Percentiles rank a stretch among this genome's conserved stretches.
Conservation (phyloP, 192 early-diverging fungal species). For the Gryganskiella cystojenkinii region DNA sequence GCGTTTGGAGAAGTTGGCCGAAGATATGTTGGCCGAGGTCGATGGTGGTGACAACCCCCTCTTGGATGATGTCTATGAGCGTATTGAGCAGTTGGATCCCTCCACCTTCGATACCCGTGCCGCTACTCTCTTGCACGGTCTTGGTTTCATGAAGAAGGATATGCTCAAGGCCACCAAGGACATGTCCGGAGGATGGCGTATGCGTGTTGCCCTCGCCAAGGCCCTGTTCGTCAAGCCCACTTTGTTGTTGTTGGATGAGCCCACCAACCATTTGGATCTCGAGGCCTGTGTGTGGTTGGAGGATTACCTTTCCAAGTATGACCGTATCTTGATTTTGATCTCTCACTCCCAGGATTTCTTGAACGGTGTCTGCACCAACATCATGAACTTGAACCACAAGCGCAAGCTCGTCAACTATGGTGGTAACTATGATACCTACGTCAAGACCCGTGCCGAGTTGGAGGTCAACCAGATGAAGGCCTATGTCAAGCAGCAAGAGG, state of each 20-base stretch:
- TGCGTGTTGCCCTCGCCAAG: constrained; percentile 97
- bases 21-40: constrained; percentile 86
- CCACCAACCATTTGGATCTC: constrained; percentile 91
- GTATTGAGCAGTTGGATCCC: constrained; percentile 94
- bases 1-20: constrained; percentile 92
- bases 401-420: constrained; percentile 92
- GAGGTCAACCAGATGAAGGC: constrained; percentile 99
- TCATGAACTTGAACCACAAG: constrained; percentile 92
- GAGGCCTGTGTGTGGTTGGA: constrained; percentile 98
- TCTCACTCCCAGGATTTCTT: constrained; percentile 98
- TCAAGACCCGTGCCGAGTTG: constrained; percentile 94
- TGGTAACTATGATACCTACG: constrained; percentile 97
- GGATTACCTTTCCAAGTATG: constrained; percentile 86
- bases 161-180: constrained; percentile 96
- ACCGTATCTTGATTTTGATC: constrained; percentile 84
- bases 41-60: constrained; percentile 86
- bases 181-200: constrained; percentile 99
- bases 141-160: constrained; percentile 89
- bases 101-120: constrained; percentile 95
- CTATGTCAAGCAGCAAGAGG: constrained; percentile 98
- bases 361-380: constrained; percentile 95
- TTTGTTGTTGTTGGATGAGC: constrained; percentile 90
- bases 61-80: constrained; percentile 95
- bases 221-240: constrained; percentile 97
- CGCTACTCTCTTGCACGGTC: constrained; percentile 89